Conservation (phyloP, 768 basidiomycete genomes). For the Suillus ampliporus region DNA sequence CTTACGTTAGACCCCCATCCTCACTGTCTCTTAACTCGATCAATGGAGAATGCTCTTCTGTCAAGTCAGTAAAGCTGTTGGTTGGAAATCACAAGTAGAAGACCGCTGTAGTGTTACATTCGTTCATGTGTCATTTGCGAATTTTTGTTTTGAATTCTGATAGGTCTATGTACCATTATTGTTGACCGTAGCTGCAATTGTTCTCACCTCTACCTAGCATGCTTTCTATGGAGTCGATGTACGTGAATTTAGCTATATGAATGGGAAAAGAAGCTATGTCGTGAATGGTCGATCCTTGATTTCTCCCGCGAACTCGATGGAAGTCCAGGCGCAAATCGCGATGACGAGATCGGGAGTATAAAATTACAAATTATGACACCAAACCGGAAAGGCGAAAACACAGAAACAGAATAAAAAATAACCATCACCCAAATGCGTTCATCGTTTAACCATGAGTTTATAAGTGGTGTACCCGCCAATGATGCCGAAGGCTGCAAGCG, state of each 20-base stretch:
- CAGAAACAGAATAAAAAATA: conserved; percentile 5
- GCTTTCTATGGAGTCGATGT: conserved; percentile 10
- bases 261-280: conserved; percentile 3
- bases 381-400: neutral
- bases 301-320: conserved; percentile 8
- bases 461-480: conserved; percentile 83
- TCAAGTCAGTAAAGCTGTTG: conserved; percentile 37
- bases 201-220: conserved; percentile 6
- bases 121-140: neutral
- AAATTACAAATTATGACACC: neutral
- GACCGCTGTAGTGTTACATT: conserved; percentile 9
- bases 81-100: conserved; percentile 37
- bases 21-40: conserved; percentile 23
- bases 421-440: conserved; percentile 2
- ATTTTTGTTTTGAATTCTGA: conserved; percentile 8
- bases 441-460: conserved; percentile 67
- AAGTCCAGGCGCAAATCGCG: conserved; percentile 4
- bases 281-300: conserved; percentile 1
- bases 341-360: conserved; percentile 6
- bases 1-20: conserved; percentile 22
- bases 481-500: conserved; percentile 79
- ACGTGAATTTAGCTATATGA: conserved; percentile 10
- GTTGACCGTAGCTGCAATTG: conserved; percentile 1
- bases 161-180: conserved; percentile 4
- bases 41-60: conserved; percentile 33